Conservation (phyloP, 805 yeast genomes). For the Starmera amethionina region DNA sequence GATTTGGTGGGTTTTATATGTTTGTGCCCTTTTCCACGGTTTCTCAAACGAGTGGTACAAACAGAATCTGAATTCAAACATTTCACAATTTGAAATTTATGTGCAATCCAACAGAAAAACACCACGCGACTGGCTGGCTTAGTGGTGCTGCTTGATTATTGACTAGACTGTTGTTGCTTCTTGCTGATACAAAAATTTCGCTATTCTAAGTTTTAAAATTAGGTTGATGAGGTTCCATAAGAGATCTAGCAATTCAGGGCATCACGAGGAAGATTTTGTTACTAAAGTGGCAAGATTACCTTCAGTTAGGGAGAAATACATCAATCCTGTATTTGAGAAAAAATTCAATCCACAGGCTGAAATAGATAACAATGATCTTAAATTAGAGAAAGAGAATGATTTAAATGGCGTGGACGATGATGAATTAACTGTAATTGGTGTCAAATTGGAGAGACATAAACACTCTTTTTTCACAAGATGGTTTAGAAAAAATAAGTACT, state of each 20-base stretch:
- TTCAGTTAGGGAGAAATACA: conserved; percentile 2
- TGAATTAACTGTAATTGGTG: not conserved
- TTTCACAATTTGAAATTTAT: not conserved
- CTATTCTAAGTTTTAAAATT: not conserved
- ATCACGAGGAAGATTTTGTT: conserved; percentile 4
- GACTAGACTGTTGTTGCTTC: not conserved
- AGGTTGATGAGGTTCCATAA: not conserved
- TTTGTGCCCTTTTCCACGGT: too few species aligned
- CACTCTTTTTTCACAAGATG: too few species aligned
- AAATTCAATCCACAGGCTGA: conserved; percentile 1
- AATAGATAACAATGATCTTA: not conserved
- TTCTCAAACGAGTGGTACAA: too few species aligned
- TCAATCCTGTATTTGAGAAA: conserved; percentile 1
- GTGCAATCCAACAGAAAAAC: too few species aligned
- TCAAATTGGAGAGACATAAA: too few species aligned
- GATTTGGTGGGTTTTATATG: too few species aligned
- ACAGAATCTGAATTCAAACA: too few species aligned
- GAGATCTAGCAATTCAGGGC: not conserved
- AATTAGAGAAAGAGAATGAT: not conserved
- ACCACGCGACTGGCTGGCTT: too few species aligned
- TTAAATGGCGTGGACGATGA: not conserved
- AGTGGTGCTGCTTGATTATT: not conserved
- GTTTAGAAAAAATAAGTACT: too few species aligned
- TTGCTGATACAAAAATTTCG: not conserved
- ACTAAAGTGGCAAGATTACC: conserved; percentile 3